These are phyloP conservation scores for Kalanchoe fedtschenkoi DNA, from an alignment of 164 flowering plant genomes.

Conservation along the genomic window DNA sequence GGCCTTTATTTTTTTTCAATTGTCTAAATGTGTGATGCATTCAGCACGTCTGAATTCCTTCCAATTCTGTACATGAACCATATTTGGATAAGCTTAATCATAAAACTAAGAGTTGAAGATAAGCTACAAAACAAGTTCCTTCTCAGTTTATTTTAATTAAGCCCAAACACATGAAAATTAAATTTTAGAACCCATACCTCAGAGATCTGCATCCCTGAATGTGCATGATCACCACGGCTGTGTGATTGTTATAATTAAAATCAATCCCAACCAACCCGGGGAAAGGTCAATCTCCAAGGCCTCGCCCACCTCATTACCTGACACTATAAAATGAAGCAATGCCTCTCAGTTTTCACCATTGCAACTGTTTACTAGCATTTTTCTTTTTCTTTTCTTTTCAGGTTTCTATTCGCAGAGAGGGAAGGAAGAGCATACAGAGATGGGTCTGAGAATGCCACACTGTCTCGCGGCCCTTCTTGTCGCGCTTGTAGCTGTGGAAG, in stretches of 20 bases:
- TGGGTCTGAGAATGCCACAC: constrained; percentile 7
- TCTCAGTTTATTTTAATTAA: not conserved
- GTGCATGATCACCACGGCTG: too few species aligned
- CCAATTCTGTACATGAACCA: too few species aligned
- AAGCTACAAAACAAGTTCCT: not conserved
- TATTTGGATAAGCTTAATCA: not conserved
- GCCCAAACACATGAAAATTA: constrained; percentile 25
- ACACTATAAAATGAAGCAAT: not conserved
- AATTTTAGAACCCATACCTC: constrained; percentile 35
- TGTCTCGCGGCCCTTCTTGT: constrained; percentile 12
- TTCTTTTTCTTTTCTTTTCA: constrained; percentile 22
- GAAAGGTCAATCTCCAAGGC: not conserved
- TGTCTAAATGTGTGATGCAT: too few species aligned
- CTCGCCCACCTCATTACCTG: too few species aligned
- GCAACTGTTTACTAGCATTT: too few species aligned
- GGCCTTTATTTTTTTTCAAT: too few species aligned
- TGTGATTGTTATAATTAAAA: too few species aligned
- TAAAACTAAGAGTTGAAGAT: not conserved
- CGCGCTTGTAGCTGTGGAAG: constrained; percentile 11
- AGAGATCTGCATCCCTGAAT: too few species aligned
- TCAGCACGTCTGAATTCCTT: too few species aligned
- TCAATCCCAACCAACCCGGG: not conserved
- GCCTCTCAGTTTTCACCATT: not conserved
- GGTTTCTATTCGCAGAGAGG: too few species aligned
- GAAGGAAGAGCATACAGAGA: too few species aligned